These are phyloP conservation scores for Amanita subjunquillea DNA, from an alignment of 768 basidiomycete genomes.

Conservation along the genomic window DNA sequence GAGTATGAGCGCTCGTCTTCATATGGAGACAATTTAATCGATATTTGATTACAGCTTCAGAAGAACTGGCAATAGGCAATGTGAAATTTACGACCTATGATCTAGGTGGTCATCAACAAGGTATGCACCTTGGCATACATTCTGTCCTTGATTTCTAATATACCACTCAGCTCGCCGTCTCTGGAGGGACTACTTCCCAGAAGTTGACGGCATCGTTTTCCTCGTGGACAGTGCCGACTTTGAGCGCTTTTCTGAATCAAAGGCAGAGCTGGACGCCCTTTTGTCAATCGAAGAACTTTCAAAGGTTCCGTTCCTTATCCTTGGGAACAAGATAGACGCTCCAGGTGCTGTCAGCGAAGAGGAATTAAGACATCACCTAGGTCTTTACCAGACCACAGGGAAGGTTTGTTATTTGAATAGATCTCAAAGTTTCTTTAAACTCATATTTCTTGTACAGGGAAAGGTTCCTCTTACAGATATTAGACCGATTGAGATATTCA, in stretches of 20 bases:
- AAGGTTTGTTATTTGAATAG: conserved; percentile 50
- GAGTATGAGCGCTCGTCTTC: conserved; percentile 42
- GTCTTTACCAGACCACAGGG: conserved; percentile 98
- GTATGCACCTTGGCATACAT: conserved; percentile 26
- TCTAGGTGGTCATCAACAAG: conserved; percentile 95
- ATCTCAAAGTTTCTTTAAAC: neutral
- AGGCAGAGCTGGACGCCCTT: conserved; percentile 93
- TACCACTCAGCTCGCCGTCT: conserved; percentile 76
- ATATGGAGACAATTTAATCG: conserved; percentile 5
- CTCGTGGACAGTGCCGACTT: conserved; percentile 95
- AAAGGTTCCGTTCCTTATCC: conserved; percentile 95
- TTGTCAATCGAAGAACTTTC: conserved; percentile 91
- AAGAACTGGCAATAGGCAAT: conserved; percentile 97
- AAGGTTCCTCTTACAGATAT: conserved; percentile 96
- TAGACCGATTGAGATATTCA: conserved; percentile 97
- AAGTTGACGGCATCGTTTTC: conserved; percentile 98
- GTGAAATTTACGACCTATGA: conserved; percentile 99
- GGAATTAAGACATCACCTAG: conserved; percentile 89
- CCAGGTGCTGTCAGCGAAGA: conserved; percentile 96
- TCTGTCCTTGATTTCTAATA: neutral
- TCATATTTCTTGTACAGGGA: conserved; percentile 42
- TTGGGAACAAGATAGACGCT: conserved; percentile 99
- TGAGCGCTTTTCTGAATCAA: conserved; percentile 93
- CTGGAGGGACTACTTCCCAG: conserved; percentile 99
- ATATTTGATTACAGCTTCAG: conserved; percentile 58